Percentiles rank a stretch among this genome's conserved stretches.
phyloP scores from a whole-genome alignment of 2,329 filamentous ascomycete species.

The Diaporthe humulicola region DNA sequence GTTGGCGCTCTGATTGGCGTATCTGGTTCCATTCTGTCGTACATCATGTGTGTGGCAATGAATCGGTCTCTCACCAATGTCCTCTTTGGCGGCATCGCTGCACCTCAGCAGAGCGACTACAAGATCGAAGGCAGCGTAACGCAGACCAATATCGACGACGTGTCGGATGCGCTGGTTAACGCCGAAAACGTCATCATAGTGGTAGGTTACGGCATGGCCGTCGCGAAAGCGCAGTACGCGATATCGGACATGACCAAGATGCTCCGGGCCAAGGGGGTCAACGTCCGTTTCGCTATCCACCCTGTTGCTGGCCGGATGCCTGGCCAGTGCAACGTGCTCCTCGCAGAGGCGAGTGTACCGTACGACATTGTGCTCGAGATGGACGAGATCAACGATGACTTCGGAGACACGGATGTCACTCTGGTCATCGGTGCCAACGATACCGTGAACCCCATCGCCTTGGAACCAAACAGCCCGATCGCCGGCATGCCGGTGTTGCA shows the following conservation, averaged over 20 bases:
- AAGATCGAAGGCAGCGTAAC: constrained; percentile 86
- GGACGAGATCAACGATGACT: constrained; percentile 97
- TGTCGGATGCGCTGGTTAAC: constrained; percentile 79
- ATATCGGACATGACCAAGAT: constrained; percentile 84
- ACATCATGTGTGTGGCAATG: constrained; percentile 91
- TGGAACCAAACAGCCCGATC: constrained; percentile 86
- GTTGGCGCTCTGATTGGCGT: constrained; percentile 91
- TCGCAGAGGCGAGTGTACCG: constrained; percentile 88
- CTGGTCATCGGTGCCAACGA: constrained; percentile 94
- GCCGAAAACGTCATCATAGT: constrained; percentile 91
- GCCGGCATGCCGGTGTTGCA: constrained; percentile 94
- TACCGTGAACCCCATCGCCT: constrained; percentile 90
- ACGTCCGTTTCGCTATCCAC: constrained; percentile 90
- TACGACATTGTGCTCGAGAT: constrained; percentile 95
- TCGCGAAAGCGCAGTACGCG: constrained; percentile 93
- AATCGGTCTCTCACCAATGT: constrained; percentile 92
- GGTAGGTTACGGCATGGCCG: constrained; percentile 94
- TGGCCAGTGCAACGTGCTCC: constrained; percentile 90
- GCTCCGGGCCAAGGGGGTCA: constrained; percentile 81
- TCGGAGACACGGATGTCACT: constrained; percentile 85
- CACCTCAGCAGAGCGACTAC: constrained; percentile 72
- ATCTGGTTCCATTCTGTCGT: constrained; percentile 88
- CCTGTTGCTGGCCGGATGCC: constrained; percentile 94
- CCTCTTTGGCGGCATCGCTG: constrained; percentile 84
- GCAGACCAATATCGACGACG: constrained; percentile 84